Evolutionary conservation across 192 early-diverging fungal species (phyloP).

Genomic region (Coemansia erecta): DNA sequence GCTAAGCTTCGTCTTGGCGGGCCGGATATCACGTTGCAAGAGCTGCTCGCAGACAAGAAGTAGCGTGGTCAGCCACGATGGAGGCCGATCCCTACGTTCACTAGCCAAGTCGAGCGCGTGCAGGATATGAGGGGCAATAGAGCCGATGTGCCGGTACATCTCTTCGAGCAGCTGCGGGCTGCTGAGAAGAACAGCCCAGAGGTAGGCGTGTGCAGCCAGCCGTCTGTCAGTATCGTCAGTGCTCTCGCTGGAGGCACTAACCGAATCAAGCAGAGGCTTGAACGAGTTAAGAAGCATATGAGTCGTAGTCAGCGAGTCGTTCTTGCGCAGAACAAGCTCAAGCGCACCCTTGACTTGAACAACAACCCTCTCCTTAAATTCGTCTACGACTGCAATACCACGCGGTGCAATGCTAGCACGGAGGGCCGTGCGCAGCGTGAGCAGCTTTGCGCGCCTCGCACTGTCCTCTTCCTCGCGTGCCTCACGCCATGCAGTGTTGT

Average conservation of each 20-base stretch:
- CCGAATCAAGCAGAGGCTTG: constrained; percentile 25
- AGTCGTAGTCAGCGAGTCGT: constrained; percentile 15
- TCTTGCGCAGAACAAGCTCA: constrained; percentile 42
- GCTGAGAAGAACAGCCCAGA: constrained; percentile 51
- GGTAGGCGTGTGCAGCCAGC: constrained; percentile 40
- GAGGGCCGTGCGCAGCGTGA: constrained; percentile 53
- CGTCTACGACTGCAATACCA: constrained; percentile 34
- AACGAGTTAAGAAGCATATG: constrained; percentile 42
- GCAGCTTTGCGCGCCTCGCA: constrained; percentile 23
- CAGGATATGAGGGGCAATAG: constrained; percentile 20
- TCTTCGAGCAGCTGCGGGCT: constrained; percentile 26
- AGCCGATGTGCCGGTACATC: constrained; percentile 27
- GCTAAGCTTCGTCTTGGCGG: constrained; percentile 22
- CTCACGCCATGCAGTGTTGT: constrained; percentile 31
- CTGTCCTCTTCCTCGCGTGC: constrained; percentile 34
- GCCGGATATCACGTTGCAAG: constrained; percentile 41
- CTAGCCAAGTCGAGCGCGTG: constrained; percentile 33
- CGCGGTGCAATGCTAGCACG: constrained; percentile 53
- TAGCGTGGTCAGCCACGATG: constrained; percentile 37
- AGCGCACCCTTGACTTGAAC: constrained; percentile 31
- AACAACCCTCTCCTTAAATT: constrained; percentile 40
- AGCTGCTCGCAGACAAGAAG: constrained; percentile 46
- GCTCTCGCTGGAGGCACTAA: background rate
- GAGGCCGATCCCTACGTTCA: constrained; percentile 24
- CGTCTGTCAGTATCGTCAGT: constrained; percentile 20